phyloP scores from a whole-genome alignment of 495 filamentous ascomycete genomes.

The Penicillium antarcticum region DNA sequence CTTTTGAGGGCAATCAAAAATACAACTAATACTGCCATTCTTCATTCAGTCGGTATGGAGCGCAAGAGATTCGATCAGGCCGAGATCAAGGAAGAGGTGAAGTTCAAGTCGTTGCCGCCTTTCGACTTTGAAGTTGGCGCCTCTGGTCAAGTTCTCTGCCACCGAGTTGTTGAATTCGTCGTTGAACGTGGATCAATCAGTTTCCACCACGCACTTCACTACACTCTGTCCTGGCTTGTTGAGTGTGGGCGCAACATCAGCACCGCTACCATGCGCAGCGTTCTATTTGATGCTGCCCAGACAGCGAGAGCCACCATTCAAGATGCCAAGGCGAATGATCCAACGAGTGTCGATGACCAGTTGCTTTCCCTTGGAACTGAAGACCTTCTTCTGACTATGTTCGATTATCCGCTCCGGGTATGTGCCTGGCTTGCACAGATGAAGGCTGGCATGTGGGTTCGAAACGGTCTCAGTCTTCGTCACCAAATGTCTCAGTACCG shows the following conservation, averaged over 20 bases:
- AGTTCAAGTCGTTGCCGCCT: conserved; percentile 70
- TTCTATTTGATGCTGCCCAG: conserved; percentile 57
- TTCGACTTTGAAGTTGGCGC: conserved; percentile 74
- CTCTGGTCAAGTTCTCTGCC: conserved; percentile 34
- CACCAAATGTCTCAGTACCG: conserved; percentile 94
- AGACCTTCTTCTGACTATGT: conserved; percentile 80
- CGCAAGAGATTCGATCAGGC: conserved; percentile 79
- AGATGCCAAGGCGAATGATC: conserved; percentile 8
- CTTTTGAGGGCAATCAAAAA: conserved; percentile 71
- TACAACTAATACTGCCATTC: conserved; percentile 71
- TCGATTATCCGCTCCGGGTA: conserved; percentile 89
- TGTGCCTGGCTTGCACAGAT: conserved; percentile 97
- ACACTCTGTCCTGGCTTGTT: conserved; percentile 95
- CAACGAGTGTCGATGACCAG: conserved; percentile 12
- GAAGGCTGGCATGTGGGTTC: conserved; percentile 97
- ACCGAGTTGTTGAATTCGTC: conserved; percentile 76
- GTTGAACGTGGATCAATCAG: conserved; percentile 89
- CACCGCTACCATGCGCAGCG: conserved; percentile 56
- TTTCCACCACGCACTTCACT: conserved; percentile 96
- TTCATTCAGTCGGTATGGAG: conserved; percentile 87
- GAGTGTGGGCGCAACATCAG: conserved; percentile 81
- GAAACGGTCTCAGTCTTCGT: conserved; percentile 90
- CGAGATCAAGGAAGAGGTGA: conserved; percentile 80
- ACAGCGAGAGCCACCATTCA: conserved; percentile 30
- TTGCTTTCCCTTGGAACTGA: conserved; percentile 47